Conservation (phyloP, 2,329 filamentous ascomycete genomes). For the Fusarium cyanostomum region DNA sequence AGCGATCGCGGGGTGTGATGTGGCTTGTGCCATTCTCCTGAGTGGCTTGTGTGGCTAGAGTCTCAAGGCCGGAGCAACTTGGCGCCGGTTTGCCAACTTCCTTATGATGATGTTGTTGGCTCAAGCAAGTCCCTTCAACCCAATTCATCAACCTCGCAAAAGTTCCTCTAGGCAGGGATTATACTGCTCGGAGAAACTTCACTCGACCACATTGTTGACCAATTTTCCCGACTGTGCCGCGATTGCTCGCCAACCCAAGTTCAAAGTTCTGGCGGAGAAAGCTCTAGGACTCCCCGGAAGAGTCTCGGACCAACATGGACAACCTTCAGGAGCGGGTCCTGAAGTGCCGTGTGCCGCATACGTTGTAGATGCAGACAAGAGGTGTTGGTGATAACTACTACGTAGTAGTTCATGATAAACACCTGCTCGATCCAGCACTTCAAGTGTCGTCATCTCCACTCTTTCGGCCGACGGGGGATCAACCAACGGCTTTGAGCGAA, state of each 20-base stretch:
- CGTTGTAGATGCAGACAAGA: conserved; percentile 23
- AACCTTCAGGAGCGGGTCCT: conserved; percentile 3
- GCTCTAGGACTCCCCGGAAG: conserved; percentile 3
- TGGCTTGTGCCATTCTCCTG: background rate
- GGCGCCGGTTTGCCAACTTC: conserved; percentile 2
- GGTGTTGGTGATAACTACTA: conserved; percentile 37
- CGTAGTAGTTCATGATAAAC: conserved; percentile 2
- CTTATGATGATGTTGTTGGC: conserved; percentile 2
- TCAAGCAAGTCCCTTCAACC: conserved; percentile 1
- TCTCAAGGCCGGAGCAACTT: background rate
- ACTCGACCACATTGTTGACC: conserved; percentile 16
- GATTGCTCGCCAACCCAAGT: background rate
- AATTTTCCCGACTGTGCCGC: conserved; percentile 27
- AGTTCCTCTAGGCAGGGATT: conserved; percentile 33
- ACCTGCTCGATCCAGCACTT: conserved; percentile 37
- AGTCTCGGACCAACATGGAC: conserved; percentile 14
- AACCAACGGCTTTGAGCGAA: conserved; percentile 31
- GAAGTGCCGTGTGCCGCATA: conserved; percentile 6
- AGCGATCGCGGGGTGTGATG: background rate
- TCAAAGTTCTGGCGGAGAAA: conserved; percentile 27
- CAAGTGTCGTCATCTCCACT: conserved; percentile 24
- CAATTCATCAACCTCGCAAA: conserved; percentile 21
- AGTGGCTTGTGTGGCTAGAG: background rate
- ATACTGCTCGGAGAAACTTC: conserved; percentile 5
- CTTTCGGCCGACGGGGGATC: conserved; percentile 16